phyloP scores from a whole-genome alignment of 176 grass and related monocot genomes.

The Aegilops longissima region DNA sequence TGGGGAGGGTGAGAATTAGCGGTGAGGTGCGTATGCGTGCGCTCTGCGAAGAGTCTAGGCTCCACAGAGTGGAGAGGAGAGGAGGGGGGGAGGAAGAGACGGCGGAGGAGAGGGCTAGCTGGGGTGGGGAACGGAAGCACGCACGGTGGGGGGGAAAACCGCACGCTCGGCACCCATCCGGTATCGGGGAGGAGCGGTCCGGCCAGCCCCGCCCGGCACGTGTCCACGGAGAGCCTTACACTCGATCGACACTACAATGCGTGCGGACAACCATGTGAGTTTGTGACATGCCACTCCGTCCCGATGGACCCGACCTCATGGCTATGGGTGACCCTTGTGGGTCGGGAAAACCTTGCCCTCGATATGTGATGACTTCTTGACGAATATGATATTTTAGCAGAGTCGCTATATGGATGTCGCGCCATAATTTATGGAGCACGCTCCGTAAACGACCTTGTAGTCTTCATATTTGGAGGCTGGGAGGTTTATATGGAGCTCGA shows the following conservation, averaged over 20 bases:
- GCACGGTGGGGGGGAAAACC: no score
- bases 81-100: not conserved
- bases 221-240: not conserved
- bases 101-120: not conserved
- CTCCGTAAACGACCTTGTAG: no score
- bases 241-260: not conserved
- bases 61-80: not conserved
- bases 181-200: not conserved
- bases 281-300: not conserved
- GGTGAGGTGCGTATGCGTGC: not conserved
- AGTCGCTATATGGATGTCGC: no score
- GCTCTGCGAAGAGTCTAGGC: not conserved
- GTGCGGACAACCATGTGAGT: not conserved
- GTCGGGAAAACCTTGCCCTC: not conserved
- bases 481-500: no score
- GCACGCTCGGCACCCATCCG: no score
- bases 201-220: not conserved
- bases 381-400: no score
- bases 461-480: no score
- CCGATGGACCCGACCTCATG: not conserved
- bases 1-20: not conserved
- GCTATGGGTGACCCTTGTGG: not conserved
- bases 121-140: not conserved
- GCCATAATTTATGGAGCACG: no score
- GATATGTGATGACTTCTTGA: no score